A percentile compares a stretch with the other conserved stretches of the same genome.
phyloP scores from a whole-genome alignment of 176 grass and related monocot genomes.

The Rhynchospora pubera region DNA sequence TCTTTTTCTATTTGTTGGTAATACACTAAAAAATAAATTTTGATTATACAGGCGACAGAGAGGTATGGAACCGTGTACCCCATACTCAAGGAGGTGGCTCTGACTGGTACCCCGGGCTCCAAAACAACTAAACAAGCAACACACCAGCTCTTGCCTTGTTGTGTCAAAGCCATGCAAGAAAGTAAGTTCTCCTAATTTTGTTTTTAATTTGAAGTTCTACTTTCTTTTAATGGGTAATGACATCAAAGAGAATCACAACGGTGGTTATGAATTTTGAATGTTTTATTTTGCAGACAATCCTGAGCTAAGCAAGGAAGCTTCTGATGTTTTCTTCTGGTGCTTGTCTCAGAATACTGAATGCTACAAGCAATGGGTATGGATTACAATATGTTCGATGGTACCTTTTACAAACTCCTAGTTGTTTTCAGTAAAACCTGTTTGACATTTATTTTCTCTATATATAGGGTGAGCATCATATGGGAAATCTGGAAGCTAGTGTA shows the following conservation, averaged over 20 bases:
- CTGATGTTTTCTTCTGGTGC: conserved; percentile 78
- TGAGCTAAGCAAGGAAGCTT: conserved; percentile 62
- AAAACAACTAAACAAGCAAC: conserved; percentile 95
- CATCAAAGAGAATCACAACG: not conserved
- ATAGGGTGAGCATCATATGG: conserved; percentile 57
- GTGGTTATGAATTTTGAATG: conserved; percentile 6
- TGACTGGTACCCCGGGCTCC: conserved; percentile 62
- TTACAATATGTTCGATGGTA: not conserved
- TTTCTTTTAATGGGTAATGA: not conserved
- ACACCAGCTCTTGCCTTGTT: conserved; percentile 62
- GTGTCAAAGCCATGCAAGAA: conserved; percentile 81
- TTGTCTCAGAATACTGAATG: conserved; percentile 70
- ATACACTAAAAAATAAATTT: not conserved
- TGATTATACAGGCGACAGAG: conserved; percentile 69
- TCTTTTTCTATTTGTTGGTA: not conserved
- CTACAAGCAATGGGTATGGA: conserved; percentile 84
- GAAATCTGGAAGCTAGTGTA: conserved; percentile 68
- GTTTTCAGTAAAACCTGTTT: not conserved
- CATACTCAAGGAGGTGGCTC: conserved; percentile 75
- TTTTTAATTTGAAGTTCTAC: not conserved
- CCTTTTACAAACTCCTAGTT: not conserved
- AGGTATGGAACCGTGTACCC: conserved; percentile 85
- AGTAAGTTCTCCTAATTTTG: conserved; percentile 36
- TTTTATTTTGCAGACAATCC: conserved; percentile 55
- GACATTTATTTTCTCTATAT: conserved; percentile 12